A percentile compares a stretch with the other conserved stretches of the same genome.
Conservation (phyloP, 164 flowering plant species). For the Chimonanthus salicifolius region DNA sequence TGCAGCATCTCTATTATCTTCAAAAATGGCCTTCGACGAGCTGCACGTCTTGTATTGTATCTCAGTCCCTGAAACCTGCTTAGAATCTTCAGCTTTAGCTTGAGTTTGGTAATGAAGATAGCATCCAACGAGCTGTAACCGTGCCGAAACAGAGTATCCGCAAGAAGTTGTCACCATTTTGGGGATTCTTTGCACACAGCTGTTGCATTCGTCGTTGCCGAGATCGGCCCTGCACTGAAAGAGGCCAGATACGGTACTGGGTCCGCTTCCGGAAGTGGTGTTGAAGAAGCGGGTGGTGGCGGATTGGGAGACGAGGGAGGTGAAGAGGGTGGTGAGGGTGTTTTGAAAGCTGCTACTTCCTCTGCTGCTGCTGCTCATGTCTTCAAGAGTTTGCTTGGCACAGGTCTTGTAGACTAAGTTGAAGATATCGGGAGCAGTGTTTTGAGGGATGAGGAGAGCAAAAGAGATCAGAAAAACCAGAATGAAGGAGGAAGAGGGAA, state of each 20-base stretch:
- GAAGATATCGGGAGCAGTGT: conserved; percentile 28
- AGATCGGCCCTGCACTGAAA: conserved; percentile 93
- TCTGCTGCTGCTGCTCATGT: conserved; percentile 17
- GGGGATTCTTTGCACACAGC: conserved; percentile 67
- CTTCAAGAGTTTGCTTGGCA: conserved; percentile 38
- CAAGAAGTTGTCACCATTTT: conserved; percentile 38
- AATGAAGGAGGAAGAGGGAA: background rate
- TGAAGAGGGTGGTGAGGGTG: conserved; percentile 54
- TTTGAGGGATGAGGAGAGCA: background rate
- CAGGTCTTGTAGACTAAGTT: conserved; percentile 80
- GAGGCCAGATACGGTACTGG: conserved; percentile 51
- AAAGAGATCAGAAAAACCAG: background rate
- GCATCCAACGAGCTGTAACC: conserved; percentile 82
- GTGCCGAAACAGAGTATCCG: conserved; percentile 56
- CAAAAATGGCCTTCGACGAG: conserved; percentile 41
- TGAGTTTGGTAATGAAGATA: conserved; percentile 58
- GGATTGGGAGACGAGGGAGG: conserved; percentile 55
- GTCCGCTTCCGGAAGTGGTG: conserved; percentile 50
- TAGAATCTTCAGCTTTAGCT: conserved; percentile 33
- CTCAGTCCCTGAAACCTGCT: conserved; percentile 71
- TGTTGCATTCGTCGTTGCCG: conserved; percentile 54
- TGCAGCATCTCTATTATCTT: conserved; percentile 63
- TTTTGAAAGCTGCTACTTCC: conserved; percentile 57
- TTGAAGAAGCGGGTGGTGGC: conserved; percentile 64
- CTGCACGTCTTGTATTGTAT: conserved; percentile 75